Base-by-base conservation (phyloP, 257 asterid species). In the Salvia miltiorrhiza region DNA sequence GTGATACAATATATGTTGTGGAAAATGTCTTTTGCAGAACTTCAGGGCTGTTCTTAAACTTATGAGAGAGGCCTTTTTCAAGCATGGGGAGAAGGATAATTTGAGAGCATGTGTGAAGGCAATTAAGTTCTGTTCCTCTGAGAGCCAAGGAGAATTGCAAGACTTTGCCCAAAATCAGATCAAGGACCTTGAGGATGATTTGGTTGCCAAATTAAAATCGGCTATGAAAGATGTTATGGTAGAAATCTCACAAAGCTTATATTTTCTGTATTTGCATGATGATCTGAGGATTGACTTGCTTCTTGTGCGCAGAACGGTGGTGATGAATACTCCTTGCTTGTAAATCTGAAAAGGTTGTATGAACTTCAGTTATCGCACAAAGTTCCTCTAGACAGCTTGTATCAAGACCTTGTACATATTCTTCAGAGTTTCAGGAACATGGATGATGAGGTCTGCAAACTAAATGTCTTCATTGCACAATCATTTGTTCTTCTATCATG, bases 71-170 rank as follows among this genome's bases (percentile, higher is more conserved):
- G 93, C 96, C 2, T 94, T 91, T 67, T 89, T 88, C 67, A 94
- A 82, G 84, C 89, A 90, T 62, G 87, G 90, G 48, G 95, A 86
- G 72, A 94, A 94, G 84, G 97, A 94, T 83, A 84, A 90, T 66
- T 79, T 94, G 76, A 82, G 99, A 79, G 87, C 97, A 47, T 94
- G 96, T 76, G 92, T 94, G 74, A 87, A 78, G 78, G 95, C 96
- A 76, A 65, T 91, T 71, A 87, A 84, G 77, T 89, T 83, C 84
- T 94, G 97, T 81, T 90, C 92, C 45, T 65, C 89, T 19, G 91
- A 91, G 74, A 87, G 97, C 82, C 90, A 72, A 72, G 97, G 96
- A 71, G 99, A 94, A 77, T 72, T 94, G 79, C 88, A 86, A 72
- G 97, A 89, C 79, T 86, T 87, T 71, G 88, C 95, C 54, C 85